Conservation (phyloP, 768 basidiomycete genomes). For the Pisolithus sp. region DNA sequence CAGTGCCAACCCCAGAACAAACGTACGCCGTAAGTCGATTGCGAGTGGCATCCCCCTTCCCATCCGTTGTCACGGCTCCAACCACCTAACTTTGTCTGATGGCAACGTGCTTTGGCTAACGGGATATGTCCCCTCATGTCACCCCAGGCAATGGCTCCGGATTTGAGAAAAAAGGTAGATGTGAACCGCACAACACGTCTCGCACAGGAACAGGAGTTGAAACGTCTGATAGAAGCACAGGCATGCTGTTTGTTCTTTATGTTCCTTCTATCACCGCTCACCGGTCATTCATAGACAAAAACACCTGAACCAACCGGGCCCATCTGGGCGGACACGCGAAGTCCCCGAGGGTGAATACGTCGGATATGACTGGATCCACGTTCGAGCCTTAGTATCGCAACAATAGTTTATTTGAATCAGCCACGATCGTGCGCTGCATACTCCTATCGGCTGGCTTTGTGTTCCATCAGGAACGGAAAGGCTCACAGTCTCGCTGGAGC, state of each 20-base stretch:
- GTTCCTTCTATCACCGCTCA: not conserved
- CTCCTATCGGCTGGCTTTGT: no score
- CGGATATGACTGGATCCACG: not conserved
- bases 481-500: not conserved
- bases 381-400: no score
- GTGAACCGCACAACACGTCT: conserved; percentile 46
- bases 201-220: conserved; percentile 48
- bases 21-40: conserved; percentile 27
- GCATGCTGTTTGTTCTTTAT: conserved; percentile 28
- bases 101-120: not conserved
- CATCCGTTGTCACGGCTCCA: not conserved
- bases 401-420: no score
- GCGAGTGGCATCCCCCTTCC: not conserved
- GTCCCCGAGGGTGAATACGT: not conserved
- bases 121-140: conserved; percentile 1
- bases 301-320: conserved; percentile 26
- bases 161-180: conserved; percentile 58
- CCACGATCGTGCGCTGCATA: no score
- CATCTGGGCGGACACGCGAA: conserved; percentile 26
- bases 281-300: not conserved
- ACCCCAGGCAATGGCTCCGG: conserved; percentile 56
- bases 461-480: not conserved
- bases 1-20: conserved; percentile 31
- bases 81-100: not conserved
- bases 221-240: conserved; percentile 47